These are phyloP conservation scores for Xylaria curta DNA, from an alignment of 495 filamentous ascomycete species.

Conservation along the genomic window DNA sequence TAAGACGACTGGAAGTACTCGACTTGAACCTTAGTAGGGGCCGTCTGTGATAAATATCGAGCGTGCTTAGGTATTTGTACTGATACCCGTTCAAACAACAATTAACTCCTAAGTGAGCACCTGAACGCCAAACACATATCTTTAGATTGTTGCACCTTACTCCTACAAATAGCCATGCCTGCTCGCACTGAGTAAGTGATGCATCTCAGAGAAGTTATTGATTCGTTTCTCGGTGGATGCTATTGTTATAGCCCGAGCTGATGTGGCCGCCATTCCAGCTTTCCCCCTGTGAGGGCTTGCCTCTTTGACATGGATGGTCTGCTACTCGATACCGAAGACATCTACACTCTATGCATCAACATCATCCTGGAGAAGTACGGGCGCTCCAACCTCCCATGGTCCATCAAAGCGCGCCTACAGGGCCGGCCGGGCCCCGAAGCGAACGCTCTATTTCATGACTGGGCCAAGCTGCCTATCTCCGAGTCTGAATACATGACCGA, in stretches of 20 bases:
- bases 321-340: conserved; percentile 91
- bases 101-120: neutral
- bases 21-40: neutral
- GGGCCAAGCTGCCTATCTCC: conserved; percentile 85
- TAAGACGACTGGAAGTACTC: neutral
- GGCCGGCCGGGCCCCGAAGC: conserved; percentile 82
- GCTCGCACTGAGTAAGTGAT: conserved; percentile 49
- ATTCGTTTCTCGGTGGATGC: neutral
- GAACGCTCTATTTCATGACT: conserved; percentile 61
- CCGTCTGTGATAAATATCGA: neutral
- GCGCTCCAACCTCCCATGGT: conserved; percentile 81
- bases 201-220: neutral
- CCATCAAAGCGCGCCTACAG: conserved; percentile 91
- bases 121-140: neutral
- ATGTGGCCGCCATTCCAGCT: conserved; percentile 49
- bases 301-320: conserved; percentile 99
- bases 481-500: conserved; percentile 67
- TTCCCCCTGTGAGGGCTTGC: conserved; percentile 85
- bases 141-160: neutral
- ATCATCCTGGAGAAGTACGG: conserved; percentile 75
- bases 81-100: neutral
- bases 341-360: conserved; percentile 86
- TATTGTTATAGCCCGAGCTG: conserved; percentile 19
- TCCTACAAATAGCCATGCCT: conserved; percentile 41
- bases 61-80: neutral